Evolutionary conservation across 192 early-diverging fungal species (phyloP), one percentile per base, ranked within the genome.

Genomic region (Coemansia sp.): DNA sequence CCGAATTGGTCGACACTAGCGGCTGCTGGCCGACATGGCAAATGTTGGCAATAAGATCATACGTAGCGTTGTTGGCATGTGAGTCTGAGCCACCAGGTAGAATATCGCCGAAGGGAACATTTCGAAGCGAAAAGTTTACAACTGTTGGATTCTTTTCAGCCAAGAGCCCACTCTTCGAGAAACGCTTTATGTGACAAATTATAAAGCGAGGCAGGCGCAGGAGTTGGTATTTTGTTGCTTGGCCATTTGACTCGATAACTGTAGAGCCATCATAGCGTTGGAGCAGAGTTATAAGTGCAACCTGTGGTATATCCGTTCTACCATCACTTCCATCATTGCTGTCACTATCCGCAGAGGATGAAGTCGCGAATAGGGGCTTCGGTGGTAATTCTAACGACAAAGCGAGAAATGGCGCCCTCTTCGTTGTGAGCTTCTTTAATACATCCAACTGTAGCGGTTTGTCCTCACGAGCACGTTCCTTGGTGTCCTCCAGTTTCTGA

Each of bases 121-220:
- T 89, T 54, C 88, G 90, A 48, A 96, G 89, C 2, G 94, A 91
- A 58, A 93, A 98, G 60, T 94, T 96, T 4, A 98, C 94, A 64
- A 98, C 95, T 0, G 97, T 98, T 0, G 92, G 92, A 69, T 98
- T 98, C 77, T 96, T 96, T 68, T 98, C 97, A 21, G 74, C 68
- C 1, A 84, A 74, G 76, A 90, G 93, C 50, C 87, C 90, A 73
- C 90, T 92, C 62, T 92, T 95, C 0, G 87, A 86, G 58, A 98
- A 94, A 10, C 97, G 84, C 67, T 93, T 94, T 54, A 97, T 88
- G 67, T 94, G 90, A 57, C 97, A 90, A 24, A 98, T 90, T 19
- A 98, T 76, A 68, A 90, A 98, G 24, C 81, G 81, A 7, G 97
- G 97, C 9, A 97, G 78, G 4, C 76, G 76, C 7, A 80, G 86